Conservation (phyloP, 2,329 filamentous ascomycete species). For the Colletotrichum sp. region DNA sequence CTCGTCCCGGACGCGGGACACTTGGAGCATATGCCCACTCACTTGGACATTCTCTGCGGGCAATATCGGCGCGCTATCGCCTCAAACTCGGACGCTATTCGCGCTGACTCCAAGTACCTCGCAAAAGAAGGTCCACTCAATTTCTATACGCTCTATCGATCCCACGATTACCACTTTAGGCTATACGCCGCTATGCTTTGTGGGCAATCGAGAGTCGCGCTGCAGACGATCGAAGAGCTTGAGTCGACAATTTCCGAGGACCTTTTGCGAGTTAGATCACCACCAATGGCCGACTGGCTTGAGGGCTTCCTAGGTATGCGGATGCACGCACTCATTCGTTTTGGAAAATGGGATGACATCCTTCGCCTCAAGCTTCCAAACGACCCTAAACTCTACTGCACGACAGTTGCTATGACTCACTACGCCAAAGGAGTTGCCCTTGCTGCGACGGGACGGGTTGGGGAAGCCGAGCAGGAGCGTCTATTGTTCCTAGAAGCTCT, state of each 20-base stretch:
- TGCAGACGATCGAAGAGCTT: constrained; percentile 64
- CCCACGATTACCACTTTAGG: constrained; percentile 76
- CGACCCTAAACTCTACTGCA: constrained; percentile 68
- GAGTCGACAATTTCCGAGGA: constrained; percentile 68
- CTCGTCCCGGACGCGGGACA: constrained; percentile 75
- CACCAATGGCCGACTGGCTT: constrained; percentile 81
- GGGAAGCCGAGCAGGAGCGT: constrained; percentile 58
- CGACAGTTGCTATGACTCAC: constrained; percentile 70
- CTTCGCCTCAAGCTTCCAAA: constrained; percentile 58
- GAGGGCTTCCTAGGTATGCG: constrained; percentile 73
- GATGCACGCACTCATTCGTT: constrained; percentile 74
- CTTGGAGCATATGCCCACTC: constrained; percentile 77
- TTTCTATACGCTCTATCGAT: constrained; percentile 80
- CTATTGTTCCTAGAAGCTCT: constrained; percentile 55
- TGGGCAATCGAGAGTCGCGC: constrained; percentile 64
- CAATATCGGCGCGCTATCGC: constrained; percentile 71
- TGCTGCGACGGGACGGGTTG: constrained; percentile 61
- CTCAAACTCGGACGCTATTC: constrained; percentile 70
- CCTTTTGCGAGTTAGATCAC: constrained; percentile 66
- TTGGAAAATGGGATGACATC: constrained; percentile 74
- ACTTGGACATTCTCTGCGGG: constrained; percentile 76
- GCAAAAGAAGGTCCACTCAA: constrained; percentile 63
- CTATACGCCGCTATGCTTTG: constrained; percentile 83
- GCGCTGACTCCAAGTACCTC: constrained; percentile 72
- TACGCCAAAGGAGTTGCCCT: constrained; percentile 73